Evolutionary conservation across 2,329 filamentous ascomycete genomes (phyloP), one percentile per base, ranked within the genome.

Genomic region (Nigrospora oryzae): DNA sequence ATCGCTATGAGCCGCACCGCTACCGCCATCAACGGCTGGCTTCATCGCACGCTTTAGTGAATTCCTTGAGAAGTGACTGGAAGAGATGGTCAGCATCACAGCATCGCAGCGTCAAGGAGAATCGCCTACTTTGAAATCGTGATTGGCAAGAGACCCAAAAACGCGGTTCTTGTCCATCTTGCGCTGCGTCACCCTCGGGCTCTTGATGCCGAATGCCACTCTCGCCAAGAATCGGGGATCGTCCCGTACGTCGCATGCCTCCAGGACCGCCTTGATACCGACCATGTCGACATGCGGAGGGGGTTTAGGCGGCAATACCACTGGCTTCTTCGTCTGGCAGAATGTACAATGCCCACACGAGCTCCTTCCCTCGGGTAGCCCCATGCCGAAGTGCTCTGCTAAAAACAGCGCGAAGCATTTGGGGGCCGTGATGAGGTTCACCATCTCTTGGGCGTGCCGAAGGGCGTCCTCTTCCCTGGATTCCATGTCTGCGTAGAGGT

Each of bases 151-250:
- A 4, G 71, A 76, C 38, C 69, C 71, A 53, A 79, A 81, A 0
- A 73, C 65, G 0, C 48, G 32, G 8, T 56, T 56, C 42, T 62
- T 71, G 12, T 68, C 63, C 31, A 82, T 51, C 53, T 71, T 75
- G 43, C 78, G 55, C 34, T 63, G 57, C 5, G 60, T 66, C 1
- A 79, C 67, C 1, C 77, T 61, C 0, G 79, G 80, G 51, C 76
- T 83, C 38, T 64, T 66, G 54, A 83, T 82, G 0, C 80, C 80
- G 55, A 82, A 83, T 0, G 78, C 79, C 4, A 83, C 61, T 16
- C 74, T 67, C 0, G 80, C 76, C 28, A 83, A 61, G 50, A 81
- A 75, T 12, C 79, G 60, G 2, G 79, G 67, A 54, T 84, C 79
- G 39, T 83, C 74, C 2, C 75, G 65, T 1, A 71, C 67, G 1